Evolutionary conservation across 768 basidiomycete genomes (phyloP).

Genomic region (Sarcomyxa edulis): DNA sequence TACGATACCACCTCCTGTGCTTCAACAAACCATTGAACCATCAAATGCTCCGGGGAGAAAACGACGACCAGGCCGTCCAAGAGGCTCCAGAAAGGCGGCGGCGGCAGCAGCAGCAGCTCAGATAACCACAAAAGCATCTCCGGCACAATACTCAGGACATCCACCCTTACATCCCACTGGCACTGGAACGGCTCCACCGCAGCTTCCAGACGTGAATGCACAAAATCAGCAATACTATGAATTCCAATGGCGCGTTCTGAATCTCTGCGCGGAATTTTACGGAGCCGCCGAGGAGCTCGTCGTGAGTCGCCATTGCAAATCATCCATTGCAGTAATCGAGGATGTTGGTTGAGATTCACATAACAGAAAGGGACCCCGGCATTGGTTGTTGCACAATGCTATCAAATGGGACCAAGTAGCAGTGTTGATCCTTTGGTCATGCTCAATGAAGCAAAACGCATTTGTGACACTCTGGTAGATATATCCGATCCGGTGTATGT

Average conservation of each 20-base stretch:
- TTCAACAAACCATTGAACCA: conserved; percentile 8
- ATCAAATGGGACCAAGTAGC: conserved; percentile 62
- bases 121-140: neutral
- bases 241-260: conserved; percentile 81
- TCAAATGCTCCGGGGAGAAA: conserved; percentile 30
- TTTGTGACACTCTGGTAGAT: conserved; percentile 71
- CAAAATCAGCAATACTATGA: conserved; percentile 80
- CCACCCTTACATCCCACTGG: conserved; percentile 10
- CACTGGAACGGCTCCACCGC: conserved; percentile 25
- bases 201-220: conserved; percentile 46
- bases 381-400: conserved; percentile 74
- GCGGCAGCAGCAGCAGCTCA: conserved; percentile 1
- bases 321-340: neutral
- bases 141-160: neutral
- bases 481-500: too few species aligned
- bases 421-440: conserved; percentile 73
- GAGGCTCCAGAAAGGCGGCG: conserved; percentile 70
- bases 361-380: conserved; percentile 55
- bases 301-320: conserved; percentile 38
- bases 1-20: too few species aligned
- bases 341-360: neutral
- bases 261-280: conserved; percentile 82
- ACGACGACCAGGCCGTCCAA: conserved; percentile 72
- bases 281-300: conserved; percentile 81
- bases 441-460: conserved; percentile 71